Percentiles rank a stretch among this genome's conserved stretches.
Evolutionary conservation across 495 filamentous ascomycete species (phyloP).

Genomic region (Aspergillus nanangensis): DNA sequence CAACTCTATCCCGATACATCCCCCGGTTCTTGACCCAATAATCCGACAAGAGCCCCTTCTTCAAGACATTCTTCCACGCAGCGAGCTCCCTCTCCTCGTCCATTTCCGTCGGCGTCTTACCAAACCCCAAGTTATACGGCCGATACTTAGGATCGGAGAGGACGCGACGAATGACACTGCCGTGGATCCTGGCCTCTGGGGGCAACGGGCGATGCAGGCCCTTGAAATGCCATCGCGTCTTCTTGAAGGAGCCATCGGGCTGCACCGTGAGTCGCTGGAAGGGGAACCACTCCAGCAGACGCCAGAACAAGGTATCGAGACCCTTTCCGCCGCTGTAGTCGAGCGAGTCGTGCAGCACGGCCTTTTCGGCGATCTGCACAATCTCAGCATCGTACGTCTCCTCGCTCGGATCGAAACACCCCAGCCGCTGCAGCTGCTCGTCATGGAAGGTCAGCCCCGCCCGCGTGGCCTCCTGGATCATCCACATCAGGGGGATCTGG

Average conservation of each 20-base stretch:
- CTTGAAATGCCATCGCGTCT: conserved; percentile 11
- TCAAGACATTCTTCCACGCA: neutral
- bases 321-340: conserved; percentile 9
- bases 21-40: conserved; percentile 24
- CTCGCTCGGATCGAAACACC: conserved; percentile 40
- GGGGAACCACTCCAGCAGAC: conserved; percentile 13
- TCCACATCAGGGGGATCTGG: conserved; percentile 73
- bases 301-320: conserved; percentile 15
- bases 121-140: conserved; percentile 16
- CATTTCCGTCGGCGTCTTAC: neutral
- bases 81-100: conserved; percentile 2
- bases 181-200: conserved; percentile 6
- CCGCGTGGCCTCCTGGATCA: conserved; percentile 69
- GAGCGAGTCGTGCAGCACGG: conserved; percentile 13
- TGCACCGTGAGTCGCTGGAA: conserved; percentile 12
- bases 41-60: conserved; percentile 6
- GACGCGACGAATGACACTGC: conserved; percentile 11
- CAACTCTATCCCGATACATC: no score
- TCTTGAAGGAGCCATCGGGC: conserved; percentile 9
- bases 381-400: conserved; percentile 1
- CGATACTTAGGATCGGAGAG: conserved; percentile 8
- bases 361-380: conserved; percentile 1
- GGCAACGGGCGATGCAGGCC: conserved; percentile 11
- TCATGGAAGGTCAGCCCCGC: conserved; percentile 66
- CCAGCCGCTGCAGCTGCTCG: conserved; percentile 58